Base-by-base conservation (phyloP, 1,284 basidiomycete genomes). In the Ustilago loliicola region DNA sequence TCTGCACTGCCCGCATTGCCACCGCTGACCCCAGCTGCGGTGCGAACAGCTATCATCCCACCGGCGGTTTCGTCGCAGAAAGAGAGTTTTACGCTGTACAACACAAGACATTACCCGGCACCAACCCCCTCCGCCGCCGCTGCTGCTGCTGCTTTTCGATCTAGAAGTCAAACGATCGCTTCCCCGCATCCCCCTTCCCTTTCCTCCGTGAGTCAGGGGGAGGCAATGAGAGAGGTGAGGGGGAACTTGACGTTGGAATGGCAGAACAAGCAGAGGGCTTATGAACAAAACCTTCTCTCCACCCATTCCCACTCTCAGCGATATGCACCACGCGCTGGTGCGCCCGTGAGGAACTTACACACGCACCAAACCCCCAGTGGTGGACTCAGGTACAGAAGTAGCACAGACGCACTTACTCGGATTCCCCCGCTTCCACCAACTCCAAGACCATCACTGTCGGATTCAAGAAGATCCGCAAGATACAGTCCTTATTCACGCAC, bases 21-120 rank as follows among this genome's bases (percentile, higher is more conserved):
- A 15, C 51, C 45, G 29, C 13, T 15, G 29, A 40, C 55, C 9
- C 38, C 56, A 2, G 51, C 53, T 17, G 27, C 52, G 5, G 15
- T 29, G 7, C 2, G 61, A 8, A 55, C 21, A 27, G 34, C 23
- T 15, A 50, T 61, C 25, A 7, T 53, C 5, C 45, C 72, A 0
- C 72, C 67, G 0, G 45, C 72, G 19, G 60, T 74, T 1, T 51
- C 47, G 0, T 67, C 64, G 50, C 73, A 76, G 55, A 70, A 70
- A 27, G 73, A 76, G 25, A 53, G 40, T 50, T 64, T 71, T 23
- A 55, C 63, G 1, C 21, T 67, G 42, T 45, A 45, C 21, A 45
- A 45, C 15, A 7, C 42, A 9, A 45, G 42, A 21, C 42, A 21
- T 21, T 45, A 45, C 21, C 42, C 42, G 32, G n/a, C 32, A 34